These are phyloP conservation scores for Lentithecium fluviatile DNA, from an alignment of 495 filamentous ascomycete genomes.

Conservation along the genomic window DNA sequence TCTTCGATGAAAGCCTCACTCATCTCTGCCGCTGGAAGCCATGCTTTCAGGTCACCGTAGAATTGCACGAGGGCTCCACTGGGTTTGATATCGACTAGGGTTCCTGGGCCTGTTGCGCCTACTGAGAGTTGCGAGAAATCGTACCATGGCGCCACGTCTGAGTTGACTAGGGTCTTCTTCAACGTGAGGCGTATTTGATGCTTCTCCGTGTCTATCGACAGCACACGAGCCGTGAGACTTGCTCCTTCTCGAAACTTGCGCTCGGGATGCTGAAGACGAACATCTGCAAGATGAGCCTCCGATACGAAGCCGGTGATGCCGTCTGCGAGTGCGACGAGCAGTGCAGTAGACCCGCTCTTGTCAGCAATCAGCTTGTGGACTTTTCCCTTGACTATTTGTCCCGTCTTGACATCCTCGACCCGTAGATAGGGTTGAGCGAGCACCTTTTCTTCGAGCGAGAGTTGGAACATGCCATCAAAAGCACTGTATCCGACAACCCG, in stretches of 20 bases:
- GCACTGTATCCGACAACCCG: constrained; percentile 82
- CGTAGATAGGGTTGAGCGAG: constrained; percentile 86
- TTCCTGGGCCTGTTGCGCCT: constrained; percentile 76
- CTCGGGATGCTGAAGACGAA: constrained; percentile 85
- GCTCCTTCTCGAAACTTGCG: constrained; percentile 90
- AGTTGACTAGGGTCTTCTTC: constrained; percentile 92
- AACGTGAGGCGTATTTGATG: constrained; percentile 81
- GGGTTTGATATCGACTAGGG: constrained; percentile 71
- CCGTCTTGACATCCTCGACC: constrained; percentile 81
- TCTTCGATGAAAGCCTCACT: constrained; percentile 93
- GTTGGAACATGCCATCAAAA: constrained; percentile 79
- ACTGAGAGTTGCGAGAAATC: constrained; percentile 67
- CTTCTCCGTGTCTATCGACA: constrained; percentile 74
- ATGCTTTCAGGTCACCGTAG: constrained; percentile 77
- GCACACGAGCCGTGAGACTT: constrained; percentile 75
- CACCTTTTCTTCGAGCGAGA: constrained; percentile 77
- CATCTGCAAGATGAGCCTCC: constrained; percentile 83
- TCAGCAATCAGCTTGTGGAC: constrained; percentile 81
- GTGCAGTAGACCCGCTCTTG: constrained; percentile 66
- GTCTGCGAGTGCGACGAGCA: constrained; percentile 80
- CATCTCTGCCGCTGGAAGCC: constrained; percentile 93
- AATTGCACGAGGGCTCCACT: constrained; percentile 91
- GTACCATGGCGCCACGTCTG: constrained; percentile 70
- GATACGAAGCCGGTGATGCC: constrained; percentile 84
- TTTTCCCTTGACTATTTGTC: constrained; percentile 76